Evolutionary conservation across 2,329 filamentous ascomycete species (phyloP), one percentile per base, ranked within the genome.

Genomic region (Capronia americana): DNA sequence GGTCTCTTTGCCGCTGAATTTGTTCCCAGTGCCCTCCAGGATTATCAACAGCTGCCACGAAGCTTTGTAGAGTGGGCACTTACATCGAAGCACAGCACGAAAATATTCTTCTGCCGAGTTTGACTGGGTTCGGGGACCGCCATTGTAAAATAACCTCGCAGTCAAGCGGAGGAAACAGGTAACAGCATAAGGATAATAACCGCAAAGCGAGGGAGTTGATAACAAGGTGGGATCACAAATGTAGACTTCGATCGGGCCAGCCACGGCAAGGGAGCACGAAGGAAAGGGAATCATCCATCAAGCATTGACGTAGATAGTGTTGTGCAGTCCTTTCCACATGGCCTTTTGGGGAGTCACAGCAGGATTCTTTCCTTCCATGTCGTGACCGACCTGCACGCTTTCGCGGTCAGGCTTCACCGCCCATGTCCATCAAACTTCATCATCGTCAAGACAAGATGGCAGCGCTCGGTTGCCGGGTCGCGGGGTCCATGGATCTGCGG

Each of bases 11-110:
- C 80, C 79, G 14, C 73, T 73, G 64, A 79, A 82, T 60, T 78
- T 80, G 63, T 80, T 81, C 4, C 79, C 79, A 0, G 80, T 82
- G 34, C 80, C 80, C 73, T 82, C 76, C 62, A 24, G 44, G 50
- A 26, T 20, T 11, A 14, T 78, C 72, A 78, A 78, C 14, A 73
- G 75, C 23, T 68, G 62, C 28, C 58, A 63, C 11, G 65, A 57
- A 61, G 23, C 7, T 12, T 30, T 1, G 28, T 17, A 23, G 34
- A 8, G 8, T 23, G 12, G 38, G 4, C 10, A 67, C 61, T 10
- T n/a, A 70, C 69, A 65, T 71, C 69, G 46, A 71, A 71, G 34
- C 69, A 70, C 2, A 70, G 57, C 4, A 72, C 61, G 48, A 70
- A 69, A 4, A 66, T 61, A 24, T 67, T 70, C 57, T 66, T 71